Percentiles rank a stretch among this genome's conserved stretches.
Evolutionary conservation across 352 stramenopile genomes (phyloP).

Genomic region (Phytophthora crassamura): DNA sequence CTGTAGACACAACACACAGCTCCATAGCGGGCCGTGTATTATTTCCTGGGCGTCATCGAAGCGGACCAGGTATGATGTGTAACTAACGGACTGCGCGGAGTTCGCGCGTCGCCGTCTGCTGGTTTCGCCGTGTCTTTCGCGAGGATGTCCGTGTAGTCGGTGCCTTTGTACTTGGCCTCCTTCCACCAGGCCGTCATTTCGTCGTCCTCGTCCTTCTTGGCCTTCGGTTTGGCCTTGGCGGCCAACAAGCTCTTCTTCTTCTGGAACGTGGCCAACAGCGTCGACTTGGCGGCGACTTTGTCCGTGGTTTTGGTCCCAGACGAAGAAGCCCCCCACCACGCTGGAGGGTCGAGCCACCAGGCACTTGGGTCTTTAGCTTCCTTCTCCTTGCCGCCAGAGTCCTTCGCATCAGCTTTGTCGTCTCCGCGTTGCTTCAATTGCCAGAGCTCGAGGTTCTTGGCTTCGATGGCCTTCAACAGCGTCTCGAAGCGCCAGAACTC

Average conservation of each 20-base stretch:
- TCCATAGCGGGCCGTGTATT: too few species aligned
- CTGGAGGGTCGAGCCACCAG: conserved; percentile 72
- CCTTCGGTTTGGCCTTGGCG: conserved; percentile 3
- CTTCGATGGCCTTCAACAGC: conserved; percentile 77
- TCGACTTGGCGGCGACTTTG: conserved; percentile 29
- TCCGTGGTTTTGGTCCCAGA: conserved; percentile 29
- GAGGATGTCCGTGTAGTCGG: conserved; percentile 60
- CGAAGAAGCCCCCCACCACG: conserved; percentile 59
- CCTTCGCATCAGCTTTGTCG: conserved; percentile 6
- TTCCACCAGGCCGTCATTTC: conserved; percentile 71
- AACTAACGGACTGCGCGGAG: conserved; percentile 42
- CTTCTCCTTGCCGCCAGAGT: conserved; percentile 11
- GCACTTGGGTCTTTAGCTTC: conserved; percentile 36
- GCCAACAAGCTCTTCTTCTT: conserved; percentile 28
- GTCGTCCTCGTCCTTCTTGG: conserved; percentile 20
- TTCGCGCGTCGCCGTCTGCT: conserved; percentile 23
- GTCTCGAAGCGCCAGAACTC: conserved; percentile 88
- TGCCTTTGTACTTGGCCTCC: conserved; percentile 73
- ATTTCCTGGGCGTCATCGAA: conserved; percentile 27
- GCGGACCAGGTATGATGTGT: conserved; percentile 54
- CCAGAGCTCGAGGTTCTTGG: conserved; percentile 71
- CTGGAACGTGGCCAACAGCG: conserved; percentile 28
- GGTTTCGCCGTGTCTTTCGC: conserved; percentile 21
- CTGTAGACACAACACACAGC: too few species aligned
- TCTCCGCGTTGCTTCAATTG: conserved; percentile 42